These are phyloP conservation scores for Chytriomyces hyalinus DNA, from an alignment of 192 early-diverging fungal genomes.

Conservation along the genomic window DNA sequence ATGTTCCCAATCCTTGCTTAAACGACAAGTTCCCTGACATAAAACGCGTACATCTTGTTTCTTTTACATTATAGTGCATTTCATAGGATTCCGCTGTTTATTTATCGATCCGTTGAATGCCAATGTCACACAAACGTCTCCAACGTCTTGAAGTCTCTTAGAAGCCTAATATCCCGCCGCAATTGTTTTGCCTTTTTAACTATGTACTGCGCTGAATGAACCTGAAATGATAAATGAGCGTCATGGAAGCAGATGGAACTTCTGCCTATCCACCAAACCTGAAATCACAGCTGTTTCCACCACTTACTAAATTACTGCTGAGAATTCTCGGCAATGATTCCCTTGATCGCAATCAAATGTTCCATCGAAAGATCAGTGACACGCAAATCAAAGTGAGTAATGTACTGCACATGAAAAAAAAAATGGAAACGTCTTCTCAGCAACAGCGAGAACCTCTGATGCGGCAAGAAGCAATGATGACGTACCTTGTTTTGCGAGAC, in stretches of 20 bases:
- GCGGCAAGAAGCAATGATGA: not conserved
- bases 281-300: not conserved
- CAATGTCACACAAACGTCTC: too few species aligned
- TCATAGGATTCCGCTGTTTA: too few species aligned
- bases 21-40: too few species aligned
- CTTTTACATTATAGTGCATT: too few species aligned
- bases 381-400: slow-evolving; percentile 56
- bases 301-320: not conserved
- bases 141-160: too few species aligned
- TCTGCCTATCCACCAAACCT: not conserved
- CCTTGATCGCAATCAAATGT: slow-evolving; percentile 58
- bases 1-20: too few species aligned
- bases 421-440: not conserved
- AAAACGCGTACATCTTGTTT: too few species aligned
- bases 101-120: too few species aligned
- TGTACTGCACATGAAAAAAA: slow-evolving; percentile 44
- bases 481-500: slow-evolving; percentile 60
- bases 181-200: too few species aligned
- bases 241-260: not conserved
- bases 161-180: too few species aligned
- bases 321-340: slow-evolving; percentile 53
- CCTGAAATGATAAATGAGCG: not conserved
- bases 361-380: slow-evolving; percentile 54
- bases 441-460: not conserved
- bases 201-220: not conserved